Conservation (phyloP, 495 filamentous ascomycete genomes). For the Aspergillus incahuasiensis region DNA sequence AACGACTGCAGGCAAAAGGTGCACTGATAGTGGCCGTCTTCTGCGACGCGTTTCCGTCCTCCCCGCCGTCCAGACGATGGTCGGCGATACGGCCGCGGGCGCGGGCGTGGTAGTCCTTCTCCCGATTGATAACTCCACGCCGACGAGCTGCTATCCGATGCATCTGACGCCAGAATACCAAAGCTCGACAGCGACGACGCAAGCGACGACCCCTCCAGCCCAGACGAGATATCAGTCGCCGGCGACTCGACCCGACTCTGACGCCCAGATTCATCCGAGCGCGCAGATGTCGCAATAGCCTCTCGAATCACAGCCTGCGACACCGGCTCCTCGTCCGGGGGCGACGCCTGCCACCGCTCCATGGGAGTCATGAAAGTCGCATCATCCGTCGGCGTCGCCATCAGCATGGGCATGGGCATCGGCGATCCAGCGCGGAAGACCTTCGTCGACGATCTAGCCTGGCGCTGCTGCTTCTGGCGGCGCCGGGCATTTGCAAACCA, state of each 20-base stretch:
- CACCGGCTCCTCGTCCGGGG: conserved; percentile 63
- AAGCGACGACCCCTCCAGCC: neutral
- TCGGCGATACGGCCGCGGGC: conserved; percentile 9
- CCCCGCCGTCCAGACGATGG: conserved; percentile 18
- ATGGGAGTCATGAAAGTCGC: conserved; percentile 60
- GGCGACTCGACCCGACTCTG: neutral
- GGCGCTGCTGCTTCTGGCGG: conserved; percentile 47
- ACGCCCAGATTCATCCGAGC: neutral
- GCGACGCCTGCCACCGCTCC: conserved; percentile 75
- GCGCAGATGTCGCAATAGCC: conserved; percentile 20
- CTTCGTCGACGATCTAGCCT: conserved; percentile 39
- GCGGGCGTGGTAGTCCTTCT: conserved; percentile 11
- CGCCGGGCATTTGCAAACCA: conserved; percentile 44
- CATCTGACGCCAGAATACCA: conserved; percentile 28
- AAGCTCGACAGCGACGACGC: conserved; percentile 22
- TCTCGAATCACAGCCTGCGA: conserved; percentile 31
- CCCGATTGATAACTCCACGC: conserved; percentile 48
- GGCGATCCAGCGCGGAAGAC: conserved; percentile 31
- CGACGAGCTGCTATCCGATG: conserved; percentile 32
- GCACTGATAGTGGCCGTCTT: conserved; percentile 58
- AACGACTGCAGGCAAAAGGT: conserved; percentile 82
- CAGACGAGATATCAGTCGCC: neutral
- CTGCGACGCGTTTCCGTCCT: conserved; percentile 43
- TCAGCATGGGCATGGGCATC: too few relatives aligned
- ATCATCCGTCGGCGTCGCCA: conserved; percentile 35